Base-by-base conservation (phyloP, 805 yeast species). In the Candida peoriensis region DNA sequence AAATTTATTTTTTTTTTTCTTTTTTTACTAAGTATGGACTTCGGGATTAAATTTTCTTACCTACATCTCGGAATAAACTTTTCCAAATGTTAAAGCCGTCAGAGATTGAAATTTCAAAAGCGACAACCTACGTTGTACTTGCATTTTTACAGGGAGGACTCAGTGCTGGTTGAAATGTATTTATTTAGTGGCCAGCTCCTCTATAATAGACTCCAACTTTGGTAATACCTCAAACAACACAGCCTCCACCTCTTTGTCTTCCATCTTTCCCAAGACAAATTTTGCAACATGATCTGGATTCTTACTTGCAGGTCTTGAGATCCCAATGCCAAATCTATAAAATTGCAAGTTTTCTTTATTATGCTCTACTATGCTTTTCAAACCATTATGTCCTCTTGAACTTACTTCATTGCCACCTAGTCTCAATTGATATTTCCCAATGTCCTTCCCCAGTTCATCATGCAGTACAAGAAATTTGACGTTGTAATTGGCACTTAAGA, bases 321-420 rank as follows among this genome's bases (percentile, higher is more conserved):
- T 82, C 0, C 97, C 97, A 8, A 88, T 64, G 13, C 81, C 74
- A 11, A 88, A 52, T 33, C 85, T 74, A n/a, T 74, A 67, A 50
- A 79, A 85, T 6, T 55, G 44, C 12, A 38, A 11, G 4, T 34
- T 34, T 7, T 32, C 31, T 11, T 26, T 32, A 23, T 38, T 38
- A 10, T 35, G 35, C 9, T 38, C 38, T 28, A 69, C 70, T 4
- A 89, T 69, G 26, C 81, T 74, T 41, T 70, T 70, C 19, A 89
- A 63, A 0, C 96, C 97, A 51, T 86, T 87, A 50, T 89, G 97
- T 0, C 96, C 96, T 29, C 93, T 64, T 12, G 78, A 68, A 28
- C 85, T 73, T 1, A 81, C 66, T 2, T 75, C 72, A 22, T 34
- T 38, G 2, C 42, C 42, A 11, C 76, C 78, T 13, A 61, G 63